Evolutionary conservation across 352 stramenopile species (phyloP).

Genomic region (Pythium phragmiticola): DNA sequence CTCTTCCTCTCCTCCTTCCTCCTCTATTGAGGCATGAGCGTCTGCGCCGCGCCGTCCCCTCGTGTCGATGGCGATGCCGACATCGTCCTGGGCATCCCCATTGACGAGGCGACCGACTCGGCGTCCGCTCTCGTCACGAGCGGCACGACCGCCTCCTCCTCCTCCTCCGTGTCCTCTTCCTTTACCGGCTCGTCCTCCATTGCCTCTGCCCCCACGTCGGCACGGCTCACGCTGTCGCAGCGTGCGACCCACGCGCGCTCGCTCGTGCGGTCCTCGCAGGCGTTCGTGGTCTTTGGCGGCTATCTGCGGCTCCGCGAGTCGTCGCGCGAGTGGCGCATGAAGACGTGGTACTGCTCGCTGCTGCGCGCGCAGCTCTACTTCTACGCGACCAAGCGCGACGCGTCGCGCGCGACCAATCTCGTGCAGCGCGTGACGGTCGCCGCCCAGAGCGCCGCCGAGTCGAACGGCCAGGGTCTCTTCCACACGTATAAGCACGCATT

Average conservation of each 20-base stretch:
- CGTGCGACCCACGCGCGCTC: slow-evolving; percentile 31
- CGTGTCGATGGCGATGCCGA: slow-evolving; percentile 7
- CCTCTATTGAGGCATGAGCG: background rate
- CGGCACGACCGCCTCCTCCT: background rate
- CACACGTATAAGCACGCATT: slow-evolving; percentile 37
- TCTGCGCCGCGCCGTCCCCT: background rate
- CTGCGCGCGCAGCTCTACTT: slow-evolving; percentile 31
- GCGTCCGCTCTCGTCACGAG: background rate
- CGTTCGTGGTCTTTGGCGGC: slow-evolving; percentile 27
- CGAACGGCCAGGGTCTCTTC: slow-evolving; percentile 25
- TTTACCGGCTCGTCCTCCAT: background rate
- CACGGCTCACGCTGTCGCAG: slow-evolving; percentile 30
- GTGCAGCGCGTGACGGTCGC: slow-evolving; percentile 24
- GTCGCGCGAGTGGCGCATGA: slow-evolving; percentile 39
- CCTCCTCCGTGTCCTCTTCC: background rate
- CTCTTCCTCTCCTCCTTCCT: too few species aligned
- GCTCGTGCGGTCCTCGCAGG: slow-evolving; percentile 14
- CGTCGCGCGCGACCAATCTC: slow-evolving; percentile 24
- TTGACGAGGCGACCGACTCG: slow-evolving; percentile 1
- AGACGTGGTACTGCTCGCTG: slow-evolving; percentile 42
- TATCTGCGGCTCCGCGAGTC: slow-evolving; percentile 35
- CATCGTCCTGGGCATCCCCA: slow-evolving; percentile 14
- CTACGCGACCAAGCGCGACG: slow-evolving; percentile 35
- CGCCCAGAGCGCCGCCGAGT: slow-evolving; percentile 1
- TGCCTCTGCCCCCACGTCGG: background rate